Evolutionary conservation across 108 stramenopile genomes (phyloP), one percentile per base, ranked within the genome.

Genomic region (Hondaea fermentalgiana): DNA sequence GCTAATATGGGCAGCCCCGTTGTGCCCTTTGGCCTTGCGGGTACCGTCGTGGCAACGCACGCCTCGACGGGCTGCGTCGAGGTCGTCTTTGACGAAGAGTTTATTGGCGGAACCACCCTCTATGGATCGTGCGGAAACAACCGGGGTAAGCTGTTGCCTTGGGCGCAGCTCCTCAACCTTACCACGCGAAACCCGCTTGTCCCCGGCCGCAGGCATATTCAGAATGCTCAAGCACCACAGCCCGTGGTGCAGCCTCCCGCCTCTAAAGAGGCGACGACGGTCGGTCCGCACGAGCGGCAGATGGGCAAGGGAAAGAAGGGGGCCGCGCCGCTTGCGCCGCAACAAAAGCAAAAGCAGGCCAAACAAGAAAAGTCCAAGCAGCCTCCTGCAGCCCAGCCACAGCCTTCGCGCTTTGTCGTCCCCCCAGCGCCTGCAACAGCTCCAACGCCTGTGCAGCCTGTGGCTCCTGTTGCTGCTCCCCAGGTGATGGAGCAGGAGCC

Each of bases 11-110:
- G 94, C 72, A 95, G 94, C 4, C 94, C 90, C 69, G 97, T 97
- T 44, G 96, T 97, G 58, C 98, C 99, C 6, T 98, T 99, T 91
- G 99, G 98, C 58, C 92, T 95, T 43, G 92, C 97, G 89, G 99
- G 99, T 43, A 98, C 98, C 49, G 98, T 99, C 69, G 96, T 99
- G 88, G 96, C 95, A 0, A 94, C 96, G 87, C 98, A 99, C 90
- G 94, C 96, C 88, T 72, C 91, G 57, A 95, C 95, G 17, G 97
- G 95, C 28, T 98, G 97, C 90, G 99, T 99, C 49, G 99, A 99
- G 87, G 97, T 99, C 58, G 96, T 99, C 42, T 96, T 98, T 93
- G 99, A 99, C 92, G 97, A 98, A 89, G 97, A 98, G 91, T 99
- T 99, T 88, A 95, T 98, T 57, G 99, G 98, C 60, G 98, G 98